Base-by-base conservation (phyloP, 371 early-diverging fungal species). In the Mortierella sp. region DNA sequence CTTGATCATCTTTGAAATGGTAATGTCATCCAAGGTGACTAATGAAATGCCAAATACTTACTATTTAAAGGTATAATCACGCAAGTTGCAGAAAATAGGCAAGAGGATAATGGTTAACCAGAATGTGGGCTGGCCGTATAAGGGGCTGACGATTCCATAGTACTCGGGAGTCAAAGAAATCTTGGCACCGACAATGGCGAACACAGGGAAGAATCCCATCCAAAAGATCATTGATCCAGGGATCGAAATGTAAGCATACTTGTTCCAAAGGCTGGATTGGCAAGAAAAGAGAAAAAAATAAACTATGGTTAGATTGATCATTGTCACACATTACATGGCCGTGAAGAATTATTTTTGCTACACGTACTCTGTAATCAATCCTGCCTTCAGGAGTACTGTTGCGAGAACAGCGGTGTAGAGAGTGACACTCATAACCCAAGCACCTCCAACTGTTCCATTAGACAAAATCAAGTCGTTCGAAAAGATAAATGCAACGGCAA, bases 41-140 rank as follows among this genome's bases (percentile, higher is more conserved):
- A 68, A 24, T 22, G 35, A 35, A 58, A 45, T 5, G 45, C 6
- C 22, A 58, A 32, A 12, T 37, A 88, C 92, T 89, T 90, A 95
- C 94, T 92, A 98, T 88, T 97, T 98, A 96, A 95, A 98, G 5
- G 89, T 76, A 77, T 89, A 96, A 86, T 98, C 99, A 67, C 97
- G 90, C 51, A 94, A 71, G 72, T 95, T 90, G 76, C 95, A 94
- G 60, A 94, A 69, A 59, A 94, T 77, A 11, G 99, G 97, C 37
- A 98, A 84, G 52, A 98, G 58, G 8, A 96, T 77, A 37, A 96
- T 88, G 16, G 91, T 89, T 49, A 96, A 84, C 98, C 98, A 98
- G 85, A 97, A 98, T 55, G 89, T 88, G 4, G 89, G 89, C 61
- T 93, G 90, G 10, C 90, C 86, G 84, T 93, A 96, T n/a, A 96